These are phyloP conservation scores for Saccharomycopsis olivae DNA, from an alignment of 805 yeast species.

Conservation along the genomic window DNA sequence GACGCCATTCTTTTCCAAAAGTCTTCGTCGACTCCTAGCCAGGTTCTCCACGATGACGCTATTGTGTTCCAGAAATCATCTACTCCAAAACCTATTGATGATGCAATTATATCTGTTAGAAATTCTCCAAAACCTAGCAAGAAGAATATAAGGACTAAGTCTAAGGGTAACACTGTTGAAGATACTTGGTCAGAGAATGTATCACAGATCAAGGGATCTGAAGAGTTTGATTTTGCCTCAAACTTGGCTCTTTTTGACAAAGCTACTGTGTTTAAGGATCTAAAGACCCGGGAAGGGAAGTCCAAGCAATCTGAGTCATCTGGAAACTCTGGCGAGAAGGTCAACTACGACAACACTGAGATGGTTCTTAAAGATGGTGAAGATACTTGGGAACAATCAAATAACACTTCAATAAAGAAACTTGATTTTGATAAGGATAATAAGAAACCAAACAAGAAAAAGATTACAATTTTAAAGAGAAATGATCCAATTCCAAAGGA, in stretches of 20 bases:
- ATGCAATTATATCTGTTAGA: not conserved
- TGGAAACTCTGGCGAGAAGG: no score
- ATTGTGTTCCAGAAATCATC: conserved; percentile 22
- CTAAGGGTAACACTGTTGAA: conserved; percentile 20
- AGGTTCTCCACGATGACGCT: conserved; percentile 29
- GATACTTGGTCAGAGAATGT: conserved; percentile 45
- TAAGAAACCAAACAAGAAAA: not conserved
- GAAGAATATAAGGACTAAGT: conserved; percentile 5
- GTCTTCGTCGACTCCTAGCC: no score
- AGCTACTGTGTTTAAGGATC: conserved; percentile 64
- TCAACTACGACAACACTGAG: conserved; percentile 59
- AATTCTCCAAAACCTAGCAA: conserved; percentile 15
- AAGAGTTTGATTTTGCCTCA: conserved; percentile 79
- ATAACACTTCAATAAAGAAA: not conserved
- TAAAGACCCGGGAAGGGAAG: conserved; percentile 61
- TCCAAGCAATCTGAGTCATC: conserved; percentile 37
- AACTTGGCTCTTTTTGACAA: conserved; percentile 79
- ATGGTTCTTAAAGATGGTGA: conserved; percentile 48
- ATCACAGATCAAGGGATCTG: conserved; percentile 33
- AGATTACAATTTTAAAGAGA: conserved; percentile 7
- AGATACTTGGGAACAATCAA: conserved; percentile 44
- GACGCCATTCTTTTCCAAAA: conserved; percentile 1
- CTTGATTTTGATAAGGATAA: not conserved
- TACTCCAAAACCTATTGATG: conserved; percentile 2
- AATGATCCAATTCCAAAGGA: not conserved